Evolutionary conservation across 2,329 filamentous ascomycete species (phyloP).

Genomic region (Colletotrichum incanum): DNA sequence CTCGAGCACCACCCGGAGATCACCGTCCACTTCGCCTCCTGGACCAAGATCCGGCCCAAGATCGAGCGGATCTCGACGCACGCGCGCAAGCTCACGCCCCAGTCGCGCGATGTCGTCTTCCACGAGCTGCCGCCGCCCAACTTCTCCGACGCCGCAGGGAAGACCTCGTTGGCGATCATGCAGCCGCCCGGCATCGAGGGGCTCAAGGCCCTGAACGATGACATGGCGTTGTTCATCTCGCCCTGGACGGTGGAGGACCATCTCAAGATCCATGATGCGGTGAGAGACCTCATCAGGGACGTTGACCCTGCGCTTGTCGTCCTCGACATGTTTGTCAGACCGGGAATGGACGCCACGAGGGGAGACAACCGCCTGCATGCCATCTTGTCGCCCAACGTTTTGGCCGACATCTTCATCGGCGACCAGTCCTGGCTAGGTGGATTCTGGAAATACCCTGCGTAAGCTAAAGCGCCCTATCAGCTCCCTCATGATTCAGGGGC

Average conservation of each 20-base stretch:
- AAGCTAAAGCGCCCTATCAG: conserved; percentile 43
- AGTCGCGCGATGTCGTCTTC: conserved; percentile 45
- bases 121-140: conserved; percentile 47
- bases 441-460: conserved; percentile 59
- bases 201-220: conserved; percentile 32
- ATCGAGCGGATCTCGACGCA: conserved; percentile 39
- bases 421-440: conserved; percentile 56
- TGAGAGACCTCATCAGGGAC: conserved; percentile 48
- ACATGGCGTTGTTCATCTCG: conserved; percentile 45
- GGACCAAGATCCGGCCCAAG: conserved; percentile 42
- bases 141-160: conserved; percentile 42
- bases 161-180: conserved; percentile 43
- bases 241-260: conserved; percentile 53
- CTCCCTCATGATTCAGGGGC: too few species aligned
- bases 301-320: conserved; percentile 53
- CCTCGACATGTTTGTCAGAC: conserved; percentile 51
- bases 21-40: conserved; percentile 55
- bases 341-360: conserved; percentile 46
- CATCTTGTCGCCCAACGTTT: conserved; percentile 60
- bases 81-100: conserved; percentile 42
- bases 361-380: conserved; percentile 51
- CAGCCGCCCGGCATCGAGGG: conserved; percentile 45
- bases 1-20: conserved; percentile 52
- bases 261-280: conserved; percentile 47
- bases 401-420: conserved; percentile 56